A percentile compares a stretch with the other conserved stretches of the same genome.
Conservation (phyloP, 371 early-diverging fungal species). For the Haplosporangium sp. region DNA sequence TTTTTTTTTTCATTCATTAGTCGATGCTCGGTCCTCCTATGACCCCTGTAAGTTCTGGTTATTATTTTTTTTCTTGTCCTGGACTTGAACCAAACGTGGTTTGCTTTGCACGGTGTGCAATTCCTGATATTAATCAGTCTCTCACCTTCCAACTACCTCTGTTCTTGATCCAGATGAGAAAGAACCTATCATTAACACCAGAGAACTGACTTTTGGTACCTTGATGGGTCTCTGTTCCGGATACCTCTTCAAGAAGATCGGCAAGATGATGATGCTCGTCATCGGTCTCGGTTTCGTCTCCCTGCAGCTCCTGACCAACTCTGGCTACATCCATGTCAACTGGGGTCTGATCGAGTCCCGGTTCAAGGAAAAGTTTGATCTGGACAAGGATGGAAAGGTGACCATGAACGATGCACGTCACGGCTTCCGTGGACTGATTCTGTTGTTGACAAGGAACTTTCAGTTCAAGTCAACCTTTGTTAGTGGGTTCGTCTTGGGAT, state of each 20-base stretch:
- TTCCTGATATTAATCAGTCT: background rate
- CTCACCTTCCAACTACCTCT: background rate
- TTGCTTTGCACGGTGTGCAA: background rate
- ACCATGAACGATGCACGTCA: conserved; percentile 58
- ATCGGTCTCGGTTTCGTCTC: conserved; percentile 41
- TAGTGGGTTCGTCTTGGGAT: conserved; percentile 63
- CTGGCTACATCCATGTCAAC: conserved; percentile 68
- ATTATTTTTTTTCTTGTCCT: no score
- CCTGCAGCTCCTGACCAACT: conserved; percentile 59
- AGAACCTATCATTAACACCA: conserved; percentile 32
- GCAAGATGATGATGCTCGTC: conserved; percentile 45
- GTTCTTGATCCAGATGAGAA: conserved; percentile 2
- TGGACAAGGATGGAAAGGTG: conserved; percentile 64
- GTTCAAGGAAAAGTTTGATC: conserved; percentile 59
- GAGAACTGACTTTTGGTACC: conserved; percentile 42
- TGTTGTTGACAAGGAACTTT: conserved; percentile 65
- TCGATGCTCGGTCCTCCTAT: no score
- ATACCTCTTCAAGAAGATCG: conserved; percentile 49
- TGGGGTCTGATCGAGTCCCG: conserved; percentile 62
- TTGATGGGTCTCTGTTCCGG: conserved; percentile 52
- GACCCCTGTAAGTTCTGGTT: no score
- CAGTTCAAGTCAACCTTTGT: conserved; percentile 72
- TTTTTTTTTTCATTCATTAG: no score
- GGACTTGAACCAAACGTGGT: no score
- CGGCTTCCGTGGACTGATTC: conserved; percentile 58